A percentile compares a stretch with the other conserved stretches of the same genome.
phyloP scores from a whole-genome alignment of 2,329 filamentous ascomycete genomes.

The Cordyceps fumosorosea region DNA sequence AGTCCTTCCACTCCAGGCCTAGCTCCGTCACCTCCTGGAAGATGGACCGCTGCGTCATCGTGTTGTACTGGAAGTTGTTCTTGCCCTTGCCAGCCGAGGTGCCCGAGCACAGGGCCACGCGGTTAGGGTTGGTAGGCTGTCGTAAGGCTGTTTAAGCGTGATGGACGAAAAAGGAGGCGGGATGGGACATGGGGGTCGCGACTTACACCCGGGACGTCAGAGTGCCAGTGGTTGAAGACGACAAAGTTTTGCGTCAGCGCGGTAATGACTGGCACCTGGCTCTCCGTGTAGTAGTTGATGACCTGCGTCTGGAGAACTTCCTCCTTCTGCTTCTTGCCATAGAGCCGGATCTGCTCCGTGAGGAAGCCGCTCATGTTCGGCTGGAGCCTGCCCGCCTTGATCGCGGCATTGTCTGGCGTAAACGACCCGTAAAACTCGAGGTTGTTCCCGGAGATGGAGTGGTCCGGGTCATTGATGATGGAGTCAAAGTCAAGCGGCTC shows the following conservation, averaged over 20 bases:
- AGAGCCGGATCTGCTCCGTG: constrained; percentile 32
- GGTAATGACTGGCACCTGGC: constrained; percentile 35
- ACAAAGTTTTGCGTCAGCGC: constrained; percentile 33
- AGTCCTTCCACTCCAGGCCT: constrained; percentile 39
- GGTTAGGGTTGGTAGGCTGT: constrained; percentile 38
- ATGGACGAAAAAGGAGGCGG: background rate
- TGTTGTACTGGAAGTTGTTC: constrained; percentile 25
- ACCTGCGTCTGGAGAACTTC: constrained; percentile 30
- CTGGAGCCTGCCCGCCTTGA: constrained; percentile 25
- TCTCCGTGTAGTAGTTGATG: constrained; percentile 38
- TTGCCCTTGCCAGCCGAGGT: constrained; percentile 24
- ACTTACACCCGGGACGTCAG: constrained; percentile 32
- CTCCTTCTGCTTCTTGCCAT: constrained; percentile 25
- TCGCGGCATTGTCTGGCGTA: constrained; percentile 29
- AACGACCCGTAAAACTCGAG: constrained; percentile 37
- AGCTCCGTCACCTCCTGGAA: constrained; percentile 36
- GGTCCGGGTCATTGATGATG: constrained; percentile 34
- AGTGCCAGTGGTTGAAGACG: constrained; percentile 40
- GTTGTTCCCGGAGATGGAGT: constrained; percentile 36
- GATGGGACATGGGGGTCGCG: background rate
- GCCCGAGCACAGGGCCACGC: constrained; percentile 24
- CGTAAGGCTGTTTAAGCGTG: background rate
- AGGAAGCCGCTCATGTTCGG: constrained; percentile 32
- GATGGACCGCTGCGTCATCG: constrained; percentile 26
- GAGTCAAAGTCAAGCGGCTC: constrained; percentile 32